Evolutionary conservation across 2,329 filamentous ascomycete species (phyloP).

Genomic region (Talaromyces sp.): DNA sequence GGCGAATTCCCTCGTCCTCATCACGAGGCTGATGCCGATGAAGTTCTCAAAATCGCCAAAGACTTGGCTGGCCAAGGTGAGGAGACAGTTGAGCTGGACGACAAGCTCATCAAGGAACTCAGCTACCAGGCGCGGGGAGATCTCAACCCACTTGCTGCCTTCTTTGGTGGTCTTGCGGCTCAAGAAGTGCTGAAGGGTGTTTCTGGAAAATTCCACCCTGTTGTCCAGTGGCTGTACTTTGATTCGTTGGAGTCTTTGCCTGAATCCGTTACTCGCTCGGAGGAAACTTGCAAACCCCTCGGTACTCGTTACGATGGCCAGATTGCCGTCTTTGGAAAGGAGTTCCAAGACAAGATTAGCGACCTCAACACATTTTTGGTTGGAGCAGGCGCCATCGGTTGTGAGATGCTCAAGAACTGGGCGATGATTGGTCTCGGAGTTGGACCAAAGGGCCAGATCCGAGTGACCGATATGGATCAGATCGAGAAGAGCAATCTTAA

Average conservation of each 20-base stretch:
- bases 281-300: conserved; percentile 80
- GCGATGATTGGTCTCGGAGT: conserved; percentile 94
- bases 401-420: conserved; percentile 99
- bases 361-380: conserved; percentile 92
- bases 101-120: conserved; percentile 87
- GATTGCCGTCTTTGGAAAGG: conserved; percentile 89
- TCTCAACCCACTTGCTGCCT: conserved; percentile 83
- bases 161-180: conserved; percentile 88
- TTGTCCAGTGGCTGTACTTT: conserved; percentile 94
- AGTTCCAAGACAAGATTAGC: conserved; percentile 89
- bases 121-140: conserved; percentile 93
- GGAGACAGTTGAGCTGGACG: conserved; percentile 77
- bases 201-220: conserved; percentile 95
- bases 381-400: conserved; percentile 93
- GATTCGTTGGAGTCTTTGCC: conserved; percentile 96
- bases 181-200: conserved; percentile 96
- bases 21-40: conserved; percentile 74
- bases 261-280: conserved; percentile 65
- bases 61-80: conserved; percentile 61
- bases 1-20: conserved; percentile 74
- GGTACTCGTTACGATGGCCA: conserved; percentile 92
- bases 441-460: conserved; percentile 83
- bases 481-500: conserved; percentile 99
- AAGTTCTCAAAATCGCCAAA: conserved; percentile 71
- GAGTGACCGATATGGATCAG: conserved; percentile 93